phyloP scores from a whole-genome alignment of 257 asterid species.

The Solanum sparsipilum region DNA sequence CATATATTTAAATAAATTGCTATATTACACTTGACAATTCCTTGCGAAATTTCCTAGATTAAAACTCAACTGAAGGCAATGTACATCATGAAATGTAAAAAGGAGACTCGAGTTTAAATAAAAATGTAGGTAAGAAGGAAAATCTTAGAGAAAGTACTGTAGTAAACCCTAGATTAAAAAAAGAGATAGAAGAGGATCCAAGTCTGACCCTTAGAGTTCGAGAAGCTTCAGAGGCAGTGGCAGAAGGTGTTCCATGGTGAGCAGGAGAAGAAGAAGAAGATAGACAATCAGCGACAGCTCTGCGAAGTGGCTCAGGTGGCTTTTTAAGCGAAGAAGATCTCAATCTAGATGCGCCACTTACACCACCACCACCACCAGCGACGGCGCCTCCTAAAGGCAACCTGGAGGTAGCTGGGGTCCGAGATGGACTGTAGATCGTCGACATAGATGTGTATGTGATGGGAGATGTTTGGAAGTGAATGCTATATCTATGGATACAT shows the following conservation, averaged over 20 bases:
- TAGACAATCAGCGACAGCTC: constrained; percentile 92
- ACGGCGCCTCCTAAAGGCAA: constrained; percentile 54
- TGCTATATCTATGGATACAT: not conserved
- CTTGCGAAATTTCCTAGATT: not conserved
- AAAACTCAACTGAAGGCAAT: not conserved
- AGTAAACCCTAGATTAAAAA: constrained; percentile 4
- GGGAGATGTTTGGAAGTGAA: not conserved
- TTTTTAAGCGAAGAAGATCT: constrained; percentile 83
- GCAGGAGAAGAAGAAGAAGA: constrained; percentile 66
- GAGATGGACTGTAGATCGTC: constrained; percentile 57
- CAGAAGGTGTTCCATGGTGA: constrained; percentile 29
- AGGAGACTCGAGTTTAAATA: not conserved
- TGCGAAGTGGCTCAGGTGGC: constrained; percentile 98
- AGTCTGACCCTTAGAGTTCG: constrained; percentile 81
- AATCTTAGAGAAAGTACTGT: not conserved
- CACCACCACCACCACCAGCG: not conserved
- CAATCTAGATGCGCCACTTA: constrained; percentile 42
- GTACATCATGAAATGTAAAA: not conserved
- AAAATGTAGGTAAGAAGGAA: not conserved
- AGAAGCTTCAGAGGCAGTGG: constrained; percentile 53
- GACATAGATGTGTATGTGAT: constrained; percentile 26
- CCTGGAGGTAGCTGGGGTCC: constrained; percentile 68
- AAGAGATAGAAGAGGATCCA: not conserved
- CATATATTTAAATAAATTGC: not conserved
- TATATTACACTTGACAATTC: not conserved